phyloP scores from a whole-genome alignment of 441 rosid genomes.

The Populus hybrid region DNA sequence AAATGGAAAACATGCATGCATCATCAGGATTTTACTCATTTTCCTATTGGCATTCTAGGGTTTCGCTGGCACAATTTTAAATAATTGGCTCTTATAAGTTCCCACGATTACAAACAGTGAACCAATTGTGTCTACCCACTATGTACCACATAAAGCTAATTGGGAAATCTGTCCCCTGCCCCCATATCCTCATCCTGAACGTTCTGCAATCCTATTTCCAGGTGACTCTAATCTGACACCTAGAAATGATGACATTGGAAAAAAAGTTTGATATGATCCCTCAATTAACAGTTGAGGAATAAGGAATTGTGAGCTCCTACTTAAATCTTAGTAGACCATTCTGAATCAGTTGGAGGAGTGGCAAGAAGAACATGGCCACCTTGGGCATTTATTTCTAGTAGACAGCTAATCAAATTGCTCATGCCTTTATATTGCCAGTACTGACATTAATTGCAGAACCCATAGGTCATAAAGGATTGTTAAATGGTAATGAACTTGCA shows the following conservation, averaged over 20 bases:
- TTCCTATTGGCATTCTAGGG: not conserved
- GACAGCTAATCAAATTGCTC: not conserved
- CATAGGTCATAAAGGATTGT: not conserved
- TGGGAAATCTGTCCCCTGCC: not conserved
- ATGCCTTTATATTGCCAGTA: not conserved
- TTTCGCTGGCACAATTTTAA: not conserved
- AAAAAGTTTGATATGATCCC: not conserved
- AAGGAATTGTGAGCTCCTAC: not conserved
- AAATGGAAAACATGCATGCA: not conserved
- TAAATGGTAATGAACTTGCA: not conserved
- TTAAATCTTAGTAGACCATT: not conserved
- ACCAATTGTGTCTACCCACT: not conserved
- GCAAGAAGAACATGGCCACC: not conserved
- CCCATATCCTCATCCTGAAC: not conserved
- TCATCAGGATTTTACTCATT: not conserved
- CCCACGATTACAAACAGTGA: not conserved
- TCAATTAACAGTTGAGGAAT: not conserved
- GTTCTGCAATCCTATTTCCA: not conserved
- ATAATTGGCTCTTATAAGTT: not conserved
- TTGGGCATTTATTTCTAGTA: not conserved
- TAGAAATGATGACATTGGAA: not conserved
- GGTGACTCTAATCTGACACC: not conserved
- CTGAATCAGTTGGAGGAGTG: not conserved
- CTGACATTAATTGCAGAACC: not conserved
- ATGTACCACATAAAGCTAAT: not conserved